phyloP scores from a whole-genome alignment of 768 basidiomycete species.

The Astraeus odoratus region DNA sequence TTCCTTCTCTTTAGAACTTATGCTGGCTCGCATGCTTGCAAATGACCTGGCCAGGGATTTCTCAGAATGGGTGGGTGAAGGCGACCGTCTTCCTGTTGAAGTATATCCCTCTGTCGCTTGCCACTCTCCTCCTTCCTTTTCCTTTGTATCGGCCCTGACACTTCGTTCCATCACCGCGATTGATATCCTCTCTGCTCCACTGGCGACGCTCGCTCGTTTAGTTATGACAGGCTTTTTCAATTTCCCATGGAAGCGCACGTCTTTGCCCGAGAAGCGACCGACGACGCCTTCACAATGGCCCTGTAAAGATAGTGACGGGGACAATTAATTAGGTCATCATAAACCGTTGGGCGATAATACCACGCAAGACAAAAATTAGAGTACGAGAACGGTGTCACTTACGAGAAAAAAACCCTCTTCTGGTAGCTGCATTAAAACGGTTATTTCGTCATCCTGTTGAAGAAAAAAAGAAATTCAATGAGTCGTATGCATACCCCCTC shows the following conservation, averaged over 20 bases:
- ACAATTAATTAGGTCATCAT: slow-evolving; percentile 22
- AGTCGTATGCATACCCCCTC: neutral
- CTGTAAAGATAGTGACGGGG: too few species aligned
- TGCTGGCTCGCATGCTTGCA: neutral
- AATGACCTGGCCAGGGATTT: neutral
- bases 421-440: slow-evolving; percentile 64
- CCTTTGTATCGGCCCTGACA: slow-evolving; percentile 7
- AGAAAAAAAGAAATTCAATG: slow-evolving; percentile 8
- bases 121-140: neutral
- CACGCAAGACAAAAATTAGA: neutral
- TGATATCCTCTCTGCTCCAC: slow-evolving; percentile 11
- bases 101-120: neutral
- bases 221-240: slow-evolving; percentile 78
- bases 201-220: slow-evolving; percentile 39
- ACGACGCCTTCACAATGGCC: slow-evolving; percentile 87
- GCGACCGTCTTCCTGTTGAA: neutral
- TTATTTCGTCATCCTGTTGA: slow-evolving; percentile 69
- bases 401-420: slow-evolving; percentile 61
- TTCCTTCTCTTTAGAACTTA: neutral
- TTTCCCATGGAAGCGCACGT: slow-evolving; percentile 65
- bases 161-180: slow-evolving; percentile 13
- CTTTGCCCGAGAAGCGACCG: slow-evolving; percentile 55
- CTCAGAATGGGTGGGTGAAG: neutral
- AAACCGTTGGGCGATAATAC: neutral
- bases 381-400: slow-evolving; percentile 19